A percentile compares a stretch with the other conserved stretches of the same genome.
These are phyloP conservation scores for Teratosphaeria viscida DNA, from an alignment of 2,329 filamentous ascomycete species.

Conservation along the genomic window DNA sequence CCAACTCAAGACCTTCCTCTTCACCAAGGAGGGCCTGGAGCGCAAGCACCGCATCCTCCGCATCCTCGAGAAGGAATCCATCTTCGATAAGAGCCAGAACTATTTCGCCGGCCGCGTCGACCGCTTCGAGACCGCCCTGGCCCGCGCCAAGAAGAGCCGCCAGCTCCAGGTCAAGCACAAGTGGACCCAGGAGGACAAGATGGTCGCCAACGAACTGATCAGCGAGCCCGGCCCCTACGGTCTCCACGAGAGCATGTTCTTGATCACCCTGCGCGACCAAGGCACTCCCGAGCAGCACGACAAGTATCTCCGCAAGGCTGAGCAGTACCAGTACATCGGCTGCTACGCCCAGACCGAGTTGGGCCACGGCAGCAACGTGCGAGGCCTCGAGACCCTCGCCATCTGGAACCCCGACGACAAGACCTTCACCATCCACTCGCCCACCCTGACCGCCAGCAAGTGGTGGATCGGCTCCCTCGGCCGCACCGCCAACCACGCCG, in stretches of 20 bases:
- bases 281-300: slow-evolving; percentile 63
- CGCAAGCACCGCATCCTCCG: slow-evolving; percentile 50
- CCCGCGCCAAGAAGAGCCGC: slow-evolving; percentile 58
- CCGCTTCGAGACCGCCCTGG: slow-evolving; percentile 58
- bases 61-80: slow-evolving; percentile 55
- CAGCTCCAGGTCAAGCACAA: slow-evolving; percentile 56
- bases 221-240: slow-evolving; percentile 65
- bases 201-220: slow-evolving; percentile 56
- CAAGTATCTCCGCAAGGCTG: slow-evolving; percentile 58
- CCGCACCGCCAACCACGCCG: slow-evolving; percentile 63
- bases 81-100: slow-evolving; percentile 71
- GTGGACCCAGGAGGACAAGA: slow-evolving; percentile 56
- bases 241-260: slow-evolving; percentile 61
- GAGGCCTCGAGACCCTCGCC: slow-evolving; percentile 61
- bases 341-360: slow-evolving; percentile 76
- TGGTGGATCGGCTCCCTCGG: slow-evolving; percentile 80
- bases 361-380: slow-evolving; percentile 67
- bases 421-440: slow-evolving; percentile 65
- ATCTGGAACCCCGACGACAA: slow-evolving; percentile 65
- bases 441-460: slow-evolving; percentile 63
- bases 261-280: slow-evolving; percentile 61
- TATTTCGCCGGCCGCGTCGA: slow-evolving; percentile 63
- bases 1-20: slow-evolving; percentile 57
- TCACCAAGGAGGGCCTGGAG: slow-evolving; percentile 54
- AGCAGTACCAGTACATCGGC: slow-evolving; percentile 61